Evolutionary conservation across 257 asterid species (phyloP), one percentile per base, ranked within the genome.

Genomic region (Solanum rostratum): DNA sequence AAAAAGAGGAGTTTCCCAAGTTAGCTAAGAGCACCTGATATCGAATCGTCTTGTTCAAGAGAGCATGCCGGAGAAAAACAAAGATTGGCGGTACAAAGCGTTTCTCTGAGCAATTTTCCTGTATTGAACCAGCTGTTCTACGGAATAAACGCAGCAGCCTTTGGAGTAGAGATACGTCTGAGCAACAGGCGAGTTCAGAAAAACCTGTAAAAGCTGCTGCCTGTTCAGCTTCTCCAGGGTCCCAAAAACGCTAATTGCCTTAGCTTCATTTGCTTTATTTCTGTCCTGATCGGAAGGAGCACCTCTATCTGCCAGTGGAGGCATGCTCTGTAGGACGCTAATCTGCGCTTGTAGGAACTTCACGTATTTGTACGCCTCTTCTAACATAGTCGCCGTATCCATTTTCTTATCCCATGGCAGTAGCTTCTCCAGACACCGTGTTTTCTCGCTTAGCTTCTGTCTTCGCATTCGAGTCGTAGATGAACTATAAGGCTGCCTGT

Each of bases 331-430:
- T 53, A 95, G 93, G 14, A 86, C 92, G 83, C 88, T 88, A 37
- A 91, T 84, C 85, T 95, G 98, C 90, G 96, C 97, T 91, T 91
- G 91, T 71, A 95, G 95, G 86, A 94, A 93, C 73, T 85, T 89
- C 88, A 95, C 90, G 90, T 95, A 95, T 87, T 91, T 93, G 91
- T 88, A 90, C 79, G 96, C 90, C 92, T 94, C 95, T 85, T 92
- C 98, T 52, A 93, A 90, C 87, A 92, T 90, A 10, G 93, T 92
- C 85, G 93, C 94, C 86, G 83, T 92, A 88, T 94, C 96, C 97
- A 92, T 92, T 49, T 88, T 91, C 84, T 43, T 84, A 24, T 88
- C 93, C 91, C 90, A 84, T 13, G 98, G 98, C 69, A 94, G 86
- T 66, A 92, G 88, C 87, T 89, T 89, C 87, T 91, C 91, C 20